phyloP scores from a whole-genome alignment of 441 rosid species.

The Melianthus villosus region DNA sequence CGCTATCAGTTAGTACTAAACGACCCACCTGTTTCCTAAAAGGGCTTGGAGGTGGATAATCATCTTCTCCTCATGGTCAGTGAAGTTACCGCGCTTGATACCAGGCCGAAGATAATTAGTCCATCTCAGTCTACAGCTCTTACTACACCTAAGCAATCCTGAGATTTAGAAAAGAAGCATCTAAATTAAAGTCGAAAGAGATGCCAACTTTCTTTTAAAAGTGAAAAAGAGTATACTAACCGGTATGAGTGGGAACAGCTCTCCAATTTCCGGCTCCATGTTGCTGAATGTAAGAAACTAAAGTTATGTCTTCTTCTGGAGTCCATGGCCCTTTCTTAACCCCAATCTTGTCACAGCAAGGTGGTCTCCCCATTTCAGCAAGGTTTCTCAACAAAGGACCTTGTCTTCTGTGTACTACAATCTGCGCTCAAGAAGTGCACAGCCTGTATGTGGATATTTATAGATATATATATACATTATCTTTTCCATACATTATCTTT shows the following conservation, averaged over 20 bases:
- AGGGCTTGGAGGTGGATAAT: conserved; percentile 62
- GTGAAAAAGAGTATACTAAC: conserved; percentile 8
- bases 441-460: conserved; percentile 17
- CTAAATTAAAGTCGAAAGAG: not conserved
- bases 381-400: too few relatives aligned
- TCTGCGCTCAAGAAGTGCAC: too few relatives aligned
- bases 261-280: conserved; percentile 69
- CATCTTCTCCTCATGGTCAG: conserved; percentile 52
- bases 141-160: conserved; percentile 57
- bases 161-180: conserved; percentile 1
- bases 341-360: conserved; percentile 50
- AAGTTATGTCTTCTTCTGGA: conserved; percentile 54
- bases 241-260: conserved; percentile 46
- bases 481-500: too few relatives aligned
- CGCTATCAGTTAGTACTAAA: not conserved
- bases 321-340: conserved; percentile 74
- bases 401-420: not conserved
- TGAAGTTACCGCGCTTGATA: conserved; percentile 48
- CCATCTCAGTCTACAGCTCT: conserved; percentile 61
- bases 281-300: conserved; percentile 57
- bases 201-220: too few relatives aligned
- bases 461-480: too few relatives aligned
- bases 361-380: conserved; percentile 44
- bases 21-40: conserved; percentile 39
- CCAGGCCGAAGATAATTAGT: conserved; percentile 60